phyloP scores from a whole-genome alignment of 352 stramenopile species.

The Phytophthora pluvialis region DNA sequence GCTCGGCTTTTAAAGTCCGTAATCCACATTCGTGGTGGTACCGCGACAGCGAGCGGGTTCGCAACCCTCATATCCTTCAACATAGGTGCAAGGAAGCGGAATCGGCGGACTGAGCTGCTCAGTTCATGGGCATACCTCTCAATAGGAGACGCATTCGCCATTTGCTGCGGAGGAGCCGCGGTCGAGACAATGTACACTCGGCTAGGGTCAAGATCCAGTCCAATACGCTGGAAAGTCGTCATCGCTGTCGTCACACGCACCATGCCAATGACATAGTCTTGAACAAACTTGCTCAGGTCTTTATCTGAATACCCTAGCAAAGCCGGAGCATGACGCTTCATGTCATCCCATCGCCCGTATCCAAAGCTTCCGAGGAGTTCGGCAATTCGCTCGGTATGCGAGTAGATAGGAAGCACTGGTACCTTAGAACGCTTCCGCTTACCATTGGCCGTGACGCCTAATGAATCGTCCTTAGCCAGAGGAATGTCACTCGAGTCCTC shows the following conservation, averaged over 20 bases:
- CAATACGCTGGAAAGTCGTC: constrained; percentile 34
- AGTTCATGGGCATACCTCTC: constrained; percentile 45
- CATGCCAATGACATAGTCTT: constrained; percentile 57
- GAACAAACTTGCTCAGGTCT: constrained; percentile 54
- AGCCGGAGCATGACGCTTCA: constrained; percentile 36
- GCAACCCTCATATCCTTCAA: constrained; percentile 51
- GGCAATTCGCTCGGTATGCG: constrained; percentile 48
- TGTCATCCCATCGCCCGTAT: constrained; percentile 87
- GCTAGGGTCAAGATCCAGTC: constrained; percentile 34
- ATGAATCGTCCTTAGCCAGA: constrained; percentile 53
- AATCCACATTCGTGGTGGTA: constrained; percentile 42
- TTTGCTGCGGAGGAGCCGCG: constrained; percentile 3
- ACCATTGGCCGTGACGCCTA: constrained; percentile 23
- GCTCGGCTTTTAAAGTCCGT: constrained; percentile 36
- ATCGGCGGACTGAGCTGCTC: constrained; percentile 45
- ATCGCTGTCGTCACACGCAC: constrained; percentile 53
- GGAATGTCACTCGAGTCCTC: constrained; percentile 63
- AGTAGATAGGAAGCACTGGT: constrained; percentile 39
- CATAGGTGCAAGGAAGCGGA: constrained; percentile 49
- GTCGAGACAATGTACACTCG: constrained; percentile 41
- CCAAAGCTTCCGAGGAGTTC: constrained; percentile 71
- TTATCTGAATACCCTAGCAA: constrained; percentile 53
- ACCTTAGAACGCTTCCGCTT: constrained; percentile 43
- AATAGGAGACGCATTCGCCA: constrained; percentile 41
- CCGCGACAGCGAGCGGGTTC: constrained; percentile 34